Evolutionary conservation across 2,329 filamentous ascomycete species (phyloP).

Genomic region (Neopestalotiopsis sp.): DNA sequence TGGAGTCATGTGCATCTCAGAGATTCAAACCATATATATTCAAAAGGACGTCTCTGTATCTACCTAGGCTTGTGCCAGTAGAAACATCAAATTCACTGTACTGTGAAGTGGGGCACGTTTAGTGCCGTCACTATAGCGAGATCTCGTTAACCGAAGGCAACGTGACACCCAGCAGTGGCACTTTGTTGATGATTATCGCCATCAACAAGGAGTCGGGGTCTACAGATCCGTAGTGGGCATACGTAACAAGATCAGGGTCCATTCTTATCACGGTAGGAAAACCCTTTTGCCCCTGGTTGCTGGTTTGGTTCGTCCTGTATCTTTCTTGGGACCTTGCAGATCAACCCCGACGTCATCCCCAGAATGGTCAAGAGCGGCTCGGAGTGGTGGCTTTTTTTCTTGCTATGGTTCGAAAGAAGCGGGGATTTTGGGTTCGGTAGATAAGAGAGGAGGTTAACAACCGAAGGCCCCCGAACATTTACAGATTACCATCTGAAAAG

Average conservation of each 20-base stretch:
- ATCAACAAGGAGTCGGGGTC: not conserved
- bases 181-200: not conserved
- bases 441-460: not conserved
- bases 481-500: not conserved
- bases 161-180: not conserved
- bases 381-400: not conserved
- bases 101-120: not conserved
- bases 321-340: not conserved
- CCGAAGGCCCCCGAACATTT: too few relatives aligned
- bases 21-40: not conserved
- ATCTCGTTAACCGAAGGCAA: conserved; percentile 5
- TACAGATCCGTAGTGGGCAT: not conserved
- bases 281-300: too few relatives aligned
- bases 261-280: conserved; percentile 5
- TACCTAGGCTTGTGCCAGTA: not conserved
- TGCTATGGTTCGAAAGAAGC: conserved; percentile 1
- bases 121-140: not conserved
- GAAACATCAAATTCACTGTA: not conserved
- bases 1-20: not conserved
- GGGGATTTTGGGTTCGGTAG: conserved; percentile 11
- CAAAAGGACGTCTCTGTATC: not conserved
- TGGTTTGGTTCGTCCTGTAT: not conserved
- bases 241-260: conserved; percentile 3
- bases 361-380: conserved; percentile 3
- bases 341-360: conserved; percentile 5